These are phyloP conservation scores for Fusarium penzigii DNA, from an alignment of 2,329 filamentous ascomycete species.

Conservation along the genomic window DNA sequence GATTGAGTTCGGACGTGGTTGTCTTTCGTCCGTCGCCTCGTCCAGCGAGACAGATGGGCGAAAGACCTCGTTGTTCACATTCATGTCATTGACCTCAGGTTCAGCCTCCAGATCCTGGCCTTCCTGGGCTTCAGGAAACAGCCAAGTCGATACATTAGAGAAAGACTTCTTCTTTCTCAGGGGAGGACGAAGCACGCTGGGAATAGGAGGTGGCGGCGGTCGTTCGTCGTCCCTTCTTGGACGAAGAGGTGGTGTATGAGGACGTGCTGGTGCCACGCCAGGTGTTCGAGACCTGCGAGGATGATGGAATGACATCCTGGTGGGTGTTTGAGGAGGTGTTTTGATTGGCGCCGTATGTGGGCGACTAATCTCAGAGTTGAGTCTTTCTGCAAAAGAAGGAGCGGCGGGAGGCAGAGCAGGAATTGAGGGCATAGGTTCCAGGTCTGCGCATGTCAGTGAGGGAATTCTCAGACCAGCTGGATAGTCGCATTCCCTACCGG, in stretches of 20 bases:
- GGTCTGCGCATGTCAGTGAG: conserved; percentile 36
- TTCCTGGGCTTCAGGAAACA: conserved; percentile 47
- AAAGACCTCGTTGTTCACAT: conserved; percentile 55
- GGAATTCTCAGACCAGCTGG: conserved; percentile 6
- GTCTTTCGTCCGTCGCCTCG: conserved; percentile 26
- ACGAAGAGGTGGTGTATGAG: conserved; percentile 27
- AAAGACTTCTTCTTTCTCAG: conserved; percentile 69
- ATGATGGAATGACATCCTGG: conserved; percentile 33
- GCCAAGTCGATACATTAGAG: conserved; percentile 61
- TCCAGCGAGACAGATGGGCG: conserved; percentile 54
- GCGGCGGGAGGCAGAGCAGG: conserved; percentile 58
- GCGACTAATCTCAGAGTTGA: conserved; percentile 48
- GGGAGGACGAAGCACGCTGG: conserved; percentile 59
- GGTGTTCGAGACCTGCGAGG: conserved; percentile 33
- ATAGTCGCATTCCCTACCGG: conserved; percentile 30
- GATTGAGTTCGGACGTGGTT: conserved; percentile 46
- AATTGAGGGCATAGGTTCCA: conserved; percentile 56
- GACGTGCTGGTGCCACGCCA: conserved; percentile 30
- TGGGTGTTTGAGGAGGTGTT: conserved; percentile 33
- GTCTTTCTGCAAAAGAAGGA: conserved; percentile 58
- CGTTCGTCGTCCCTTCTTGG: conserved; percentile 32
- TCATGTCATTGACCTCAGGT: conserved; percentile 52
- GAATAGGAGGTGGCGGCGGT: conserved; percentile 56
- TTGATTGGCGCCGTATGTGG: conserved; percentile 37
- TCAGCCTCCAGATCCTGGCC: conserved; percentile 46